Evolutionary conservation across 1,139 yeast species (phyloP).

Genomic region (Magnusiomyces suaveolens): DNA sequence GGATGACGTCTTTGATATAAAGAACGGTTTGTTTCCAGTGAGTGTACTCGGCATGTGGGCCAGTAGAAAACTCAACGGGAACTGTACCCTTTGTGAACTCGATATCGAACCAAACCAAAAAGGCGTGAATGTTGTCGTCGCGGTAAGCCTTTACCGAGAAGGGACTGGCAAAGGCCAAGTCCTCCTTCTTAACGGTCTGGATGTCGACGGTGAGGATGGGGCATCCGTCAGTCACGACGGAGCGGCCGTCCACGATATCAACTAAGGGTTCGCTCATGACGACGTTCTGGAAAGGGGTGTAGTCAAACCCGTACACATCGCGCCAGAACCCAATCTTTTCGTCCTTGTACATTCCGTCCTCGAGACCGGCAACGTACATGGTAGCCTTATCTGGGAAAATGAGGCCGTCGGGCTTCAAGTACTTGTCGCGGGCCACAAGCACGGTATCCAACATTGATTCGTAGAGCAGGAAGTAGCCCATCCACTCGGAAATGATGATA

Average conservation of each 20-base stretch:
- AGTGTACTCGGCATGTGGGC: slow-evolving; percentile 39
- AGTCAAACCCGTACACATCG: slow-evolving; percentile 94
- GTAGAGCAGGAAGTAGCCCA: slow-evolving; percentile 94
- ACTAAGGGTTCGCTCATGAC: slow-evolving; percentile 93
- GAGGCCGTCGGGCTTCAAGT: slow-evolving; percentile 76
- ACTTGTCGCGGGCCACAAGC: slow-evolving; percentile 84
- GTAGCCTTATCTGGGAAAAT: slow-evolving; percentile 93
- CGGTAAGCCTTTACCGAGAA: slow-evolving; percentile 67
- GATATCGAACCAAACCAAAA: slow-evolving; percentile 91
- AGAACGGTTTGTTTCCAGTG: slow-evolving; percentile 96
- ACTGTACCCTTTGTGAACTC: slow-evolving; percentile 52
- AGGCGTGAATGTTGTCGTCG: slow-evolving; percentile 77
- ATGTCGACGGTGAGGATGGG: slow-evolving; percentile 76
- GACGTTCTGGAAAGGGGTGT: slow-evolving; percentile 56
- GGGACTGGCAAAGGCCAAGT: slow-evolving; percentile 60
- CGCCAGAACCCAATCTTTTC: slow-evolving; percentile 95
- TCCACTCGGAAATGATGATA: slow-evolving; percentile 96
- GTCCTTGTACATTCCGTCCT: slow-evolving; percentile 87
- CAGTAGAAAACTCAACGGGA: slow-evolving; percentile 37
- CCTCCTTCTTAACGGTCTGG: slow-evolving; percentile 76
- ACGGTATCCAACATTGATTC: slow-evolving; percentile 99
- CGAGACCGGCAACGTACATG: slow-evolving; percentile 86
- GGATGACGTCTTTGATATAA: slow-evolving; percentile 75
- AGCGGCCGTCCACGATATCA: slow-evolving; percentile 74
- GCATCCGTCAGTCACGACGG: slow-evolving; percentile 64